Evolutionary conservation across 768 basidiomycete species (phyloP).

Genomic region (Lepiota brunneoincarnata): DNA sequence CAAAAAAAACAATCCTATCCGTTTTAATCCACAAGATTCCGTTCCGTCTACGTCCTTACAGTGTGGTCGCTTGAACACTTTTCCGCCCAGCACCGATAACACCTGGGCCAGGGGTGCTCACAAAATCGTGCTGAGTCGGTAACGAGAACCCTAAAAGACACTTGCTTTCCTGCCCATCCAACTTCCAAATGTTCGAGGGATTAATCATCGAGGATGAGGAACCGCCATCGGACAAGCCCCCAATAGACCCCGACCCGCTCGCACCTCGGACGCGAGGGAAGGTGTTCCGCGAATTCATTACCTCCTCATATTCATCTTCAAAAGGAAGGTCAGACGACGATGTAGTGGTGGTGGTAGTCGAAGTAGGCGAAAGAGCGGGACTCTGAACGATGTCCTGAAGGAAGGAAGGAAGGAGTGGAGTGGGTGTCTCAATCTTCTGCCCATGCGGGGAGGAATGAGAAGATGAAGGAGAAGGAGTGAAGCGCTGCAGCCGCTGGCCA

Average conservation of each 20-base stretch:
- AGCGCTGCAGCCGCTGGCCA: conserved; percentile 7
- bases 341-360: conserved; percentile 52
- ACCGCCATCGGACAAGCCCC: conserved; percentile 7
- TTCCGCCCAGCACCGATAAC: conserved; percentile 8
- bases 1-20: conserved; percentile 8
- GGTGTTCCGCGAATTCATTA: conserved; percentile 22
- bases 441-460: conserved; percentile 12
- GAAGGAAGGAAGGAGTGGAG: conserved; percentile 72
- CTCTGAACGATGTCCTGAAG: conserved; percentile 72
- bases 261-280: conserved; percentile 26
- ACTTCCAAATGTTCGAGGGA: conserved; percentile 59
- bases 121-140: conserved; percentile 36
- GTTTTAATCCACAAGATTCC: conserved; percentile 1
- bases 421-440: conserved; percentile 33
- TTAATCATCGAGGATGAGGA: conserved; percentile 1
- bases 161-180: conserved; percentile 71
- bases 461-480: conserved; percentile 1
- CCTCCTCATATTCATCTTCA: conserved; percentile 54
- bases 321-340: conserved; percentile 68
- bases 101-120: background rate
- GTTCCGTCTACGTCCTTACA: background rate
- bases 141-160: conserved; percentile 49
- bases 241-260: conserved; percentile 20
- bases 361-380: conserved; percentile 55
- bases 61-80: background rate